Evolutionary conservation across 805 yeast genomes (phyloP), one percentile per base, ranked within the genome.

Genomic region (Ascoidea asiatica): DNA sequence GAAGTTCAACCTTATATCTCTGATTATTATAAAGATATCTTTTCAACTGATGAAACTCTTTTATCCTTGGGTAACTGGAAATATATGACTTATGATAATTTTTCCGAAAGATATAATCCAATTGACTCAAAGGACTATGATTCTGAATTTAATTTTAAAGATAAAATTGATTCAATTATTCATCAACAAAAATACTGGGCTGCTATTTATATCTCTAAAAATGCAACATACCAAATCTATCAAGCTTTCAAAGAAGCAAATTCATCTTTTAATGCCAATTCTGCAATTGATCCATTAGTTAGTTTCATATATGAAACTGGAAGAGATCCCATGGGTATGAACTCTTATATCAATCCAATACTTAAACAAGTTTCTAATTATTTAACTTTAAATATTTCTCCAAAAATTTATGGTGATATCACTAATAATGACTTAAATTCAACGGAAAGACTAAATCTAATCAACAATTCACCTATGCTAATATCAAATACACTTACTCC

Each of bases 131-230:
- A 55, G 55, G 52, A 37, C 54, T 49, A 44, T 49, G 38, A 47
- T 15, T 46, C 50, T 23, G 50, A 57, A 44, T 48, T 44, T 48
- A 49, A 49, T 6, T 44, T 60, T 6, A 51, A 56, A 33, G 65
- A 64, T 4, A 71, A 72, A 50, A 55, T 79, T 19, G 35, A 57
- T 38, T 52, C 67, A 33, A 60, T 61, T 44, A 68, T 82, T 3
- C 75, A 72, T 52, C 71, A 70, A 43, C 74, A 78, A 57, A 53
- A 70, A 17, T 79, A 69, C 53, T 83, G 90, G 92, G 69, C 73
- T 21, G 72, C 81, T 0, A 61, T 80, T 35, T 72, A 75, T 49
- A 73, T 81, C 33, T 53, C 56, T 18, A 59, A 67, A 13, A 69
- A 74, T 52, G 75, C 81, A 1, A 65, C 77, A 4, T 52, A 51